A percentile compares a stretch with the other conserved stretches of the same genome.
phyloP scores from a whole-genome alignment of 768 basidiomycete genomes.

The Suillus cothurnatus region DNA sequence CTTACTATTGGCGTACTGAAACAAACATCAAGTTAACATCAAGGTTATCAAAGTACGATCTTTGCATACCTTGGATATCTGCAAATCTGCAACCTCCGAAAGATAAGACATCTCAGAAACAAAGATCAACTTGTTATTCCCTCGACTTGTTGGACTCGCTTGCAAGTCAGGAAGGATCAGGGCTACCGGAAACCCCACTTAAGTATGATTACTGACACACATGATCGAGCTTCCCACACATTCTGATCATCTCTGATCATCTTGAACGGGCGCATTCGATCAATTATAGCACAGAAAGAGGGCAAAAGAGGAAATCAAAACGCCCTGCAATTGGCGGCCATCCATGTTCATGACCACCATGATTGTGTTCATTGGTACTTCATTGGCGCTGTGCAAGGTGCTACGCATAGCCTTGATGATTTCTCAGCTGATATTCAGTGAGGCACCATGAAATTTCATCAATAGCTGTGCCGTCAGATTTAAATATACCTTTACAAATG shows the following conservation, averaged over 20 bases:
- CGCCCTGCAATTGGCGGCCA: neutral
- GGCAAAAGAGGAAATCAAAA: neutral
- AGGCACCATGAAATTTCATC: neutral
- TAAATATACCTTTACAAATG: neutral
- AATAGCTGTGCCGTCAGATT: neutral
- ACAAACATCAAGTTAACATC: neutral
- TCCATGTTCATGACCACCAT: neutral
- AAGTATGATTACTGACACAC: neutral
- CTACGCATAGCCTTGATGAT: neutral
- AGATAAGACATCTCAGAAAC: neutral
- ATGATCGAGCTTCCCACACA: neutral
- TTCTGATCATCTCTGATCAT: neutral
- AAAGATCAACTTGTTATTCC: neutral
- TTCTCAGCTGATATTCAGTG: neutral
- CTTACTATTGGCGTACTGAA: conserved; percentile 21
- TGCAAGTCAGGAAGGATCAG: neutral
- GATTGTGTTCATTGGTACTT: neutral
- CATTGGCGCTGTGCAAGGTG: neutral
- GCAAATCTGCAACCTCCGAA: conserved; percentile 15
- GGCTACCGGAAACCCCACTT: no score
- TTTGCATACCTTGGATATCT: conserved; percentile 17
- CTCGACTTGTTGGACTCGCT: neutral
- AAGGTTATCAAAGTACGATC: neutral
- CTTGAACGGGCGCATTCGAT: neutral
- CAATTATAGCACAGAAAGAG: neutral